Evolutionary conservation across 2,329 filamentous ascomycete species (phyloP), one percentile per base, ranked within the genome.

Genomic region (Colletotrichum plurivorum): DNA sequence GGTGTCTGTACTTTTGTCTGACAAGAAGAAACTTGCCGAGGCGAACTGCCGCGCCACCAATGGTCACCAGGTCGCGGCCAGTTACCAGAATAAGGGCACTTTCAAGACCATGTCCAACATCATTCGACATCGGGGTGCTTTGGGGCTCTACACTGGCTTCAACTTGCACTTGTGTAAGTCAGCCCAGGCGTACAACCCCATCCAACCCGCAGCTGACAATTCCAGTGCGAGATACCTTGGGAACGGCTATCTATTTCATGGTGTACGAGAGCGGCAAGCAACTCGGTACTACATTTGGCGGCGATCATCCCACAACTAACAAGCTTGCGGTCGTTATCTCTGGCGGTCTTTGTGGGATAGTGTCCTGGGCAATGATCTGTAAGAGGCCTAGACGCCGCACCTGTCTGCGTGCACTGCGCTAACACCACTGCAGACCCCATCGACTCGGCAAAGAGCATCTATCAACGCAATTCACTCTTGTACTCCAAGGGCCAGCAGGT

Each of bases 191-290:
- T 68, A 67, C 57, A 68, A 63, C 58, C 63, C 57, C 64, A 51
- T 55, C 16, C 45, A 48, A 53, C 63, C 52, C 57, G 51, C 27
- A 63, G 43, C 49, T 63, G 31, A 61, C 18, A 27, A 20, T n/a
- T 52, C 31, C 65, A 93, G 93, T 95, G 75, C 89, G 94, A 70
- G 94, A 97, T 80, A 95, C 93, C 1, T 84, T 96, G 69, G 94
- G 94, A 62, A 97, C 94, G 1, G 89, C 90, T 36, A 93, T 95
- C 67, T 97, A 97, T 79, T 97, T 97, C 77, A 93, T 93, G 82
- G 95, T 94, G 36, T 97, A 97, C 78, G 94, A 97, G 80, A 94
- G 92, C 78, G 89, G 90, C 74, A 97, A 97, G 77, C 93, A 96
- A 78, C 82, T 95, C 25, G 87, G 94, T 71, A 93, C 92, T 20